phyloP scores from a whole-genome alignment of 2,329 filamentous ascomycete species.

The Calonectria pauciramosa region DNA sequence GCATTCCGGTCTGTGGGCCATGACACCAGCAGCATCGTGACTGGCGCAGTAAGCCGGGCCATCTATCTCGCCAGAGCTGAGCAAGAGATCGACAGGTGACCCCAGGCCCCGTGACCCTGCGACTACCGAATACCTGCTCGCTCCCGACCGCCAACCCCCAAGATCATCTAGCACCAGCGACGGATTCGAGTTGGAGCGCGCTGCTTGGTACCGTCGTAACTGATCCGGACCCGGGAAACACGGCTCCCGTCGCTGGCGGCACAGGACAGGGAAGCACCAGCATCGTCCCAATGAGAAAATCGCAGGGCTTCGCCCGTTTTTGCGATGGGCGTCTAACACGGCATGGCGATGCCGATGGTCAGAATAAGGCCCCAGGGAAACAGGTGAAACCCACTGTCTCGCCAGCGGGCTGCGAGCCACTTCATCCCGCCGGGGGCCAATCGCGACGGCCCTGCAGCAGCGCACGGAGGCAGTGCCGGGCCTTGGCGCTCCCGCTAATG shows the following conservation, averaged over 20 bases:
- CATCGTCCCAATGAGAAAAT: slow-evolving; percentile 4
- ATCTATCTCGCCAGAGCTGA: slow-evolving; percentile 9
- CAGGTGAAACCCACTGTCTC: slow-evolving; percentile 15
- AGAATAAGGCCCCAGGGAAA: not conserved
- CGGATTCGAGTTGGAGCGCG: not conserved
- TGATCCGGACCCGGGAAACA: not conserved
- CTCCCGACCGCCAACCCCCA: too few relatives aligned
- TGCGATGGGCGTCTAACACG: slow-evolving; percentile 14
- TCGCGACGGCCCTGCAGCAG: slow-evolving; percentile 9
- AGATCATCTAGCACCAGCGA: not conserved
- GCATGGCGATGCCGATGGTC: slow-evolving; percentile 16
- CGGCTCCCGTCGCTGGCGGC: not conserved
- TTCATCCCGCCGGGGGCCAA: slow-evolving; percentile 12
- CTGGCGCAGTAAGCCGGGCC: not conserved
- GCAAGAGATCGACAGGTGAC: slow-evolving; percentile 7
- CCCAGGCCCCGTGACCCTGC: not conserved
- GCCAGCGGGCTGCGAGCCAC: slow-evolving; percentile 5
- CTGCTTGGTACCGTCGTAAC: not conserved
- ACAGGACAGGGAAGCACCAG: not conserved
- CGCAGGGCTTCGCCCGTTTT: not conserved
- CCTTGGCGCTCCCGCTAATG: slow-evolving; percentile 20
- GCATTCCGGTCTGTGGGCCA: not conserved
- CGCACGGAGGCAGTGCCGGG: slow-evolving; percentile 24
- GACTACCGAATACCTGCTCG: not conserved
- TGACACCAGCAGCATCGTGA: not conserved